Percentiles rank a stretch among this genome's conserved stretches.
Conservation (phyloP, 202 grass and related monocot species). For the Brachypodium distachyon region DNA sequence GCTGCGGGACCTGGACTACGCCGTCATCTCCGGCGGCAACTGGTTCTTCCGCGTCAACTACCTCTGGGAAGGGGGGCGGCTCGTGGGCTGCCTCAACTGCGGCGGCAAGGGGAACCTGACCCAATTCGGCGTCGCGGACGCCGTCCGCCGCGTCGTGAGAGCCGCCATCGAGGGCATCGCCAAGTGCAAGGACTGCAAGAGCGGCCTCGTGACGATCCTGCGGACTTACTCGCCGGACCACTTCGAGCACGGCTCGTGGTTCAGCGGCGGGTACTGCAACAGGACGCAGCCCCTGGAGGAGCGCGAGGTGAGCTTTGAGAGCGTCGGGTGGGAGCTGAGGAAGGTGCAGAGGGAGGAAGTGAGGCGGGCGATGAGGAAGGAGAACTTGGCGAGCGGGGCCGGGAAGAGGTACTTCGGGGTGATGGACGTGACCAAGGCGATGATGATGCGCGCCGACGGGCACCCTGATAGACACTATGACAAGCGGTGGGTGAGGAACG, state of each 20-base stretch:
- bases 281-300: constrained; percentile 53
- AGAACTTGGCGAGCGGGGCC: neutral
- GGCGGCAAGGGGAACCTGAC: constrained; percentile 24
- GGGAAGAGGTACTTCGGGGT: constrained; percentile 30
- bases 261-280: constrained; percentile 74
- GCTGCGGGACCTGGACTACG: constrained; percentile 54
- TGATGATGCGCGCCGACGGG: constrained; percentile 88
- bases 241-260: constrained; percentile 82
- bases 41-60: constrained; percentile 84
- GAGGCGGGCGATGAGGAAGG: constrained; percentile 15
- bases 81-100: constrained; percentile 70
- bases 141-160: constrained; percentile 45
- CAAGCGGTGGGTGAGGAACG: constrained; percentile 43
- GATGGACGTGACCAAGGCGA: constrained; percentile 76
- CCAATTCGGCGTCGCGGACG: constrained; percentile 27
- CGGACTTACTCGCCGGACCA: constrained; percentile 72
- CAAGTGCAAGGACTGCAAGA: constrained; percentile 33
- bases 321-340: constrained; percentile 56
- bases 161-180: constrained; percentile 49
- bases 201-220: constrained; percentile 32
- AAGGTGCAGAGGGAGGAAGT: constrained; percentile 59
- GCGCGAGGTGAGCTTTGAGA: neutral
- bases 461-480: constrained; percentile 62
- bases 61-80: constrained; percentile 43
- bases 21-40: constrained; percentile 71